Evolutionary conservation across 108 stramenopile genomes (phyloP).

Genomic region (Cyclotella baltica): DNA sequence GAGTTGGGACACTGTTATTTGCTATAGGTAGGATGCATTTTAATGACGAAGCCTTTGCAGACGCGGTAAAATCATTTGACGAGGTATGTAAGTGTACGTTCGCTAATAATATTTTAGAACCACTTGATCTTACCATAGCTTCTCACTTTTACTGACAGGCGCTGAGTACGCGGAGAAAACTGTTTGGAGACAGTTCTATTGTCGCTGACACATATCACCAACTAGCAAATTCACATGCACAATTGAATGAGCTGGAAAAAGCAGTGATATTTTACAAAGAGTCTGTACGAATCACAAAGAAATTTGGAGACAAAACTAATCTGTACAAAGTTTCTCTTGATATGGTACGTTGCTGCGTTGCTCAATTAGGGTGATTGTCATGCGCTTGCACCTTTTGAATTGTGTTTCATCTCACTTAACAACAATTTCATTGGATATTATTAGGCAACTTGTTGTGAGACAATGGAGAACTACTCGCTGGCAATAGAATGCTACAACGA

Average conservation of each 20-base stretch:
- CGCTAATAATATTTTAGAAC: too few relatives aligned
- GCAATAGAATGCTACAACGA: constrained; percentile 52
- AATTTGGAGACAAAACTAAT: constrained; percentile 24
- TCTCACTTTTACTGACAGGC: constrained; percentile 3
- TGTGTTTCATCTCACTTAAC: too few relatives aligned
- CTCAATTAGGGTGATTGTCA: not conserved
- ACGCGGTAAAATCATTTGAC: constrained; percentile 50
- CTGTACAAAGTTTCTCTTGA: constrained; percentile 40
- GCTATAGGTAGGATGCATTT: constrained; percentile 41
- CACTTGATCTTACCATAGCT: not conserved
- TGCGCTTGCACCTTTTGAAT: not conserved
- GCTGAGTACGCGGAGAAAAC: constrained; percentile 28
- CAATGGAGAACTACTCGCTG: constrained; percentile 26
- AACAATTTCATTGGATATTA: too few relatives aligned
- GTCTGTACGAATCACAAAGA: constrained; percentile 42
- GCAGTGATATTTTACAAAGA: constrained; percentile 54
- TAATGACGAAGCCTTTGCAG: not conserved
- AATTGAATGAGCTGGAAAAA: constrained; percentile 35
- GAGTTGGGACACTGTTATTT: constrained; percentile 36
- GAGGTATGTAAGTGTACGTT: constrained; percentile 16
- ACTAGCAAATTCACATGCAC: constrained; percentile 38
- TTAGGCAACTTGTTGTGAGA: constrained; percentile 39
- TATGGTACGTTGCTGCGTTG: constrained; percentile 19
- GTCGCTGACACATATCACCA: constrained; percentile 51
- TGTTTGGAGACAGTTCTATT: constrained; percentile 32